Percentiles rank a stretch among this genome's conserved stretches.
phyloP scores from a whole-genome alignment of 257 asterid species.

The Solanum stenotomum region DNA sequence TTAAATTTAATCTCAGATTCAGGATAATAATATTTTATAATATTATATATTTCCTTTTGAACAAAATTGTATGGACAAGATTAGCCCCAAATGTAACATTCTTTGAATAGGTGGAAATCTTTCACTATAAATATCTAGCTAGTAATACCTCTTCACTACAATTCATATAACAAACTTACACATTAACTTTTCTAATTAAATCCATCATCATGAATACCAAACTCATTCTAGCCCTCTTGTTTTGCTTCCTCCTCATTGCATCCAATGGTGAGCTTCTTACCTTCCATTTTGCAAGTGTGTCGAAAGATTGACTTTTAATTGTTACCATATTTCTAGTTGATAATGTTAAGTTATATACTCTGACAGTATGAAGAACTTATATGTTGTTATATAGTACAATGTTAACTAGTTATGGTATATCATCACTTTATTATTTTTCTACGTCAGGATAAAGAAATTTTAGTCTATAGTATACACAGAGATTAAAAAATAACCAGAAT shows the following conservation, averaged over 20 bases:
- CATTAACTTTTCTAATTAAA: neutral
- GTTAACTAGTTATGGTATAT: too few species aligned
- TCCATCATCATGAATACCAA: neutral
- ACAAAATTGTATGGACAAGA: neutral
- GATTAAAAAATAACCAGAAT: neutral
- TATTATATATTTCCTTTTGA: neutral
- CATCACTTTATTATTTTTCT: too few species aligned
- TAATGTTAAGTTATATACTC: too few species aligned
- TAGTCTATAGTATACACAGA: too few species aligned
- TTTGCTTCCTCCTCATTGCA: conserved; percentile 8
- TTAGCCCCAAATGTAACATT: neutral
- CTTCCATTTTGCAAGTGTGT: neutral
- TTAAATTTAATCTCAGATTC: neutral
- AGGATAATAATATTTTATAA: neutral
- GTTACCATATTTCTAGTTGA: too few species aligned
- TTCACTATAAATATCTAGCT: neutral
- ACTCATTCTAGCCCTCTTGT: neutral
- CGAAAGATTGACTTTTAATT: too few species aligned
- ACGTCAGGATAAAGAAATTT: too few species aligned
- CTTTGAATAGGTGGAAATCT: neutral
- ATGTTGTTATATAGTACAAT: too few species aligned
- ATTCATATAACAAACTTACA: neutral
- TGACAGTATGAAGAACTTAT: too few species aligned
- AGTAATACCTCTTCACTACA: neutral
- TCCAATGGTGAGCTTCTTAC: neutral